These are phyloP conservation scores for Pistacia integerrima DNA, from an alignment of 345 rosid species.

Conservation along the genomic window DNA sequence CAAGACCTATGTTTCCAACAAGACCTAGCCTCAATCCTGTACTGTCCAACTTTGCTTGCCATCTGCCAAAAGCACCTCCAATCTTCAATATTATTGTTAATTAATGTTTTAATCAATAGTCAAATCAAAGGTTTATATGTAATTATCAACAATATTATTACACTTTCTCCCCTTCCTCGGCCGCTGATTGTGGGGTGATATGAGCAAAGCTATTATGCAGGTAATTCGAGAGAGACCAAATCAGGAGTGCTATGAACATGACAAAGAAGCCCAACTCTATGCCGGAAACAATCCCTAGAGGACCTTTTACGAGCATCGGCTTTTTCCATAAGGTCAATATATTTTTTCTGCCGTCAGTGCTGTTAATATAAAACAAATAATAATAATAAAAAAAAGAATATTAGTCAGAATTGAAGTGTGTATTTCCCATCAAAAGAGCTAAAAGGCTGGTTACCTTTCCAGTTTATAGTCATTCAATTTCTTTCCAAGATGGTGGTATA, in stretches of 20 bases:
- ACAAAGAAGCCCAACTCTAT: conserved; percentile 58
- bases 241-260: conserved; percentile 69
- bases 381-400: neutral
- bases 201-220: conserved; percentile 41
- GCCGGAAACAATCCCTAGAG: conserved; percentile 77
- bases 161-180: conserved; percentile 40
- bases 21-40: conserved; percentile 48
- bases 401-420: neutral
- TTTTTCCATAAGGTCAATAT: conserved; percentile 32
- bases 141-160: conserved; percentile 25
- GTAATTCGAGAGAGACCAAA: conserved; percentile 59
- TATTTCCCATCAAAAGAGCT: neutral
- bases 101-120: no score
- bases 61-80: conserved; percentile 35
- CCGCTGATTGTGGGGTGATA: conserved; percentile 44
- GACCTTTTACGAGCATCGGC: conserved; percentile 78
- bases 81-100: no score
- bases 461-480: conserved; percentile 14
- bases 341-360: conserved; percentile 19
- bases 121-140: no score
- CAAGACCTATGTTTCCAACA: conserved; percentile 61
- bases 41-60: conserved; percentile 50
- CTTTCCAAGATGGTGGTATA: conserved; percentile 59
- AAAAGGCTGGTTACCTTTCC: conserved; percentile 29
- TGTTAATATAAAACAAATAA: conserved; percentile 2